phyloP scores from a whole-genome alignment of 768 basidiomycete genomes.

The Rossbeevera mucosa region DNA sequence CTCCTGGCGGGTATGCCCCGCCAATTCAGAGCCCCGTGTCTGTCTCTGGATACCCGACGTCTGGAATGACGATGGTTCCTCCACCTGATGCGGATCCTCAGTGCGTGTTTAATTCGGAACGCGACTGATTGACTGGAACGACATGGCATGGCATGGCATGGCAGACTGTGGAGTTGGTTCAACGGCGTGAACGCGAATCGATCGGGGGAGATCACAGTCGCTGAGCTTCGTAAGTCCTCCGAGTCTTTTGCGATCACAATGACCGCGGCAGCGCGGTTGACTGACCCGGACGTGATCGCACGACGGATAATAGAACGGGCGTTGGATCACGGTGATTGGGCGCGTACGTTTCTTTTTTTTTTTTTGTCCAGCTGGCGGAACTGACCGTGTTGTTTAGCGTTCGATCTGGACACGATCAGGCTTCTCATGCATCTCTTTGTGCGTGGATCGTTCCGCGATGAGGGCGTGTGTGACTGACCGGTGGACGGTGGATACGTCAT shows the following conservation, averaged over 20 bases:
- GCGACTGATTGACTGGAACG: neutral
- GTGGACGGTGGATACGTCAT: neutral
- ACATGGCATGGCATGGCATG: neutral
- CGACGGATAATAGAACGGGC: conserved; percentile 43
- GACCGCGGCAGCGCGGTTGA: too few species aligned
- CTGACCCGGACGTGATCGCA: neutral
- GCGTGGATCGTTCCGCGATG: conserved; percentile 20
- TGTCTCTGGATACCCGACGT: conserved; percentile 14
- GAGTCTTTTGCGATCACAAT: conserved; percentile 6
- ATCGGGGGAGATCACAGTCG: conserved; percentile 61
- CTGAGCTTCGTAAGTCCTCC: conserved; percentile 55
- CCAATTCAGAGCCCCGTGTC: neutral
- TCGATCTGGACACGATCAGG: conserved; percentile 84
- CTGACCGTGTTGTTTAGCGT: conserved; percentile 40
- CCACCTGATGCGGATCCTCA: conserved; percentile 67
- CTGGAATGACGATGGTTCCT: conserved; percentile 7
- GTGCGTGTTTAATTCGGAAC: conserved; percentile 37
- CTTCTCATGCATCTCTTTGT: conserved; percentile 79
- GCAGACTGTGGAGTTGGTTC: conserved; percentile 75
- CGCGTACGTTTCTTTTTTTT: conserved; percentile 46
- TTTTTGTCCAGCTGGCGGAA: neutral
- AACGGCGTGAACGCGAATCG: conserved; percentile 60
- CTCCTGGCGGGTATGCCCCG: neutral
- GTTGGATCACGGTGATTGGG: conserved; percentile 66
- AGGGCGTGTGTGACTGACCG: neutral